Base-by-base conservation (phyloP, 2,329 filamentous ascomycete species). In the Cordyceps pruinosa region DNA sequence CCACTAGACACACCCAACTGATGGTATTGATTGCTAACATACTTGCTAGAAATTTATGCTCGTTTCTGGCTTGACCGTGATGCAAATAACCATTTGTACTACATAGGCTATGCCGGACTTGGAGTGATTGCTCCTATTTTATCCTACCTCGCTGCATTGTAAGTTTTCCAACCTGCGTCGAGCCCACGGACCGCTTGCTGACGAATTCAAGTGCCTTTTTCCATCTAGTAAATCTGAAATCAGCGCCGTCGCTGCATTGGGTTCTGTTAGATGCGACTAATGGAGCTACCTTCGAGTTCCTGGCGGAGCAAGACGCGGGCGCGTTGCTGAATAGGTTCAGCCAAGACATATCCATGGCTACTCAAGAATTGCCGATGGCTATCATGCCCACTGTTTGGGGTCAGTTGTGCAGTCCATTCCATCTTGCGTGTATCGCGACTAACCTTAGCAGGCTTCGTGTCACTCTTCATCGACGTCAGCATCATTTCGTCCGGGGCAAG, bases 321-420 rank as follows among this genome's bases (percentile, higher is more conserved):
- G 21, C 34, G 1, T 48, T 41, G 15, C 37, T 51, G 34, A 55
- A 56, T 30, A 63, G 66, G 37, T 68, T 69, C 49, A 66, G 65
- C n/a, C 65, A 66, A 45, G 66, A 68, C 37, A 61, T 64, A 2
- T 61, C 62, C 13, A 35, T 67, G 8, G 57, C 68, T 2, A 65
- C 67, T 13, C 61, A 59, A 8, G 60, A 64, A 34, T 42, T 68
- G 10, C 65, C 66, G 1, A 58, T 46, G 7, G 56, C 60, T 21
- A 77, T n/a, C 4, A 39, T 35, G 26, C 51, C 51, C 8, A 35
- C 41, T 35, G 23, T 46, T 26, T 54, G 51, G 51, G 41, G 48
- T 50, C 13, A 5, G 41, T 44, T 1, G 23, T 26, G 23, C 23
- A 19, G 23, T 50, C n/a, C 21, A n/a, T n/a, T n/a, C n/a, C n/a